A percentile compares a stretch with the other conserved stretches of the same genome.
These are phyloP conservation scores for Rhodosporidiobolus sp. DNA, from an alignment of 768 basidiomycete species.

Conservation along the genomic window DNA sequence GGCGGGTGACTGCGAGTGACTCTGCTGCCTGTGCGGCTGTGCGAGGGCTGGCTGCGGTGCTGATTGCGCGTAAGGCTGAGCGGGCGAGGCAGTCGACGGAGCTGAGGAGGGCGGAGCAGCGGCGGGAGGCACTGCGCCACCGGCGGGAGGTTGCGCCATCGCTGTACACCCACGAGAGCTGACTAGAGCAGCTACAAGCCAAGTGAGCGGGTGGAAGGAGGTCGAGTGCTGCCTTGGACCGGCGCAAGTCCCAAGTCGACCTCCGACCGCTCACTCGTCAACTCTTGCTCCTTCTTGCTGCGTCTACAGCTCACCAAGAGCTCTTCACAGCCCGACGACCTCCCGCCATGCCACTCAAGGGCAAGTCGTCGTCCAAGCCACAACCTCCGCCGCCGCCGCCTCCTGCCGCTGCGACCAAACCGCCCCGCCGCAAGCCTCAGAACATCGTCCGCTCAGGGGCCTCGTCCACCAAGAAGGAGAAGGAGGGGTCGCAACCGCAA, in stretches of 20 bases:
- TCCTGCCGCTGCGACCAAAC: background rate
- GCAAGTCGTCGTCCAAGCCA: background rate
- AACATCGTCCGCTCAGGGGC: constrained; percentile 34
- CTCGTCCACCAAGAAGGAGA: constrained; percentile 4
- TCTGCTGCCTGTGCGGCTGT: background rate
- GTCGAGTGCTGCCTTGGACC: no score
- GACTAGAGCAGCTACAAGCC: no score
- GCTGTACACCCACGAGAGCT: no score
- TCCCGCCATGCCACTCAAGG: constrained; percentile 1
- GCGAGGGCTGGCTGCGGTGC: background rate
- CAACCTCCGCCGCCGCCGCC: background rate
- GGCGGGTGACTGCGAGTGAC: background rate
- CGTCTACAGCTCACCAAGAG: background rate
- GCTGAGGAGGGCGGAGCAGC: no score
- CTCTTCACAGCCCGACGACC: background rate
- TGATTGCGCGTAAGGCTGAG: background rate
- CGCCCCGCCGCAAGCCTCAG: constrained; percentile 13
- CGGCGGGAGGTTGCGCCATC: no score
- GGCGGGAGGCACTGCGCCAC: no score
- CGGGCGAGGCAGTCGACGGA: no score
- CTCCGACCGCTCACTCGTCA: no score
- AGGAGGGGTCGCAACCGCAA: background rate
- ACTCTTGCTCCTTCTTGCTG: no score
- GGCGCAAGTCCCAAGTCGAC: no score
- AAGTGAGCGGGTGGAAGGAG: no score